Conservation (phyloP, 208 protist genomes). For the Crithidia bombi region DNA sequence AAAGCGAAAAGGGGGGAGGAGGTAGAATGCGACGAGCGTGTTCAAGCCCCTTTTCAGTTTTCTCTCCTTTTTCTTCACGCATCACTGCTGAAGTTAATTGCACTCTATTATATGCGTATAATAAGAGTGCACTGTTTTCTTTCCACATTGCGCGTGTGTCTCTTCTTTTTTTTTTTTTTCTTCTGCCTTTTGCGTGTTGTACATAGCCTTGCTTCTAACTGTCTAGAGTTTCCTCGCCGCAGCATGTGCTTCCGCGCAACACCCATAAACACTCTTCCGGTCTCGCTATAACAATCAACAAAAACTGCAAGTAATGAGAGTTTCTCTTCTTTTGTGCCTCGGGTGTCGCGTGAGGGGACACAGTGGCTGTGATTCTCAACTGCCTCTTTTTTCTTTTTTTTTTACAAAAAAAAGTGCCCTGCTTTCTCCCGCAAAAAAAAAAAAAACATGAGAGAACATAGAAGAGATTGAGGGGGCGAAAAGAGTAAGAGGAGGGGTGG, state of each 20-base stretch:
- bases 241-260: no score
- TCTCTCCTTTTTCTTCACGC: not conserved
- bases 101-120: not conserved
- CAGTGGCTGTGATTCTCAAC: no score
- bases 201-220: no score
- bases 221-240: no score
- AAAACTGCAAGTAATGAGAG: no score
- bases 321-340: not conserved
- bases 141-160: not conserved
- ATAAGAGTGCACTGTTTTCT: no score
- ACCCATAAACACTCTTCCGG: no score
- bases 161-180: slow-evolving; percentile 16
- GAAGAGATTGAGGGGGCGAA: no score
- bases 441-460: no score
- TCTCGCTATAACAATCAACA: not conserved
- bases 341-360: no score
- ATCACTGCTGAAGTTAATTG: not conserved
- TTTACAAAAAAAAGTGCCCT: not conserved
- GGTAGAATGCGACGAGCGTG: no score
- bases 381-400: not conserved
- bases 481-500: no score
- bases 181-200: not conserved
- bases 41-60: slow-evolving; percentile 1
- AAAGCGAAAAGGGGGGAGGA: not conserved
- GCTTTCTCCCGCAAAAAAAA: not conserved